phyloP scores from a whole-genome alignment of 495 filamentous ascomycete species.

The Parmelia sp. region DNA sequence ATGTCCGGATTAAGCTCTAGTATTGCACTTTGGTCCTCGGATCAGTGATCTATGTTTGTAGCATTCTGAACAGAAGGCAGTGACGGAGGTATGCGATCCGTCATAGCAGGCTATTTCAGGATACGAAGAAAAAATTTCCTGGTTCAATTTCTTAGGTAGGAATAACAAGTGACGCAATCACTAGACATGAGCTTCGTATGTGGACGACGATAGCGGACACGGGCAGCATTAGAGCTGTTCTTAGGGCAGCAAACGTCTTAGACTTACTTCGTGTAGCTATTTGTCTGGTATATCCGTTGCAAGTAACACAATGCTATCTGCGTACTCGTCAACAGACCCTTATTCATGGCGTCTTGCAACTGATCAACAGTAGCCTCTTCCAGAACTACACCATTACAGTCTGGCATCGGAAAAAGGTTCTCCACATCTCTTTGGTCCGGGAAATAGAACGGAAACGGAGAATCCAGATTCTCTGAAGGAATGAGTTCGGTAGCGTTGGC shows the following conservation, averaged over 20 bases:
- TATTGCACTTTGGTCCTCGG: constrained; percentile 38
- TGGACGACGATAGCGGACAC: too few species aligned
- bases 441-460: constrained; percentile 7
- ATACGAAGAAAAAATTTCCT: too few species aligned
- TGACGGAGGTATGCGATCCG: background rate
- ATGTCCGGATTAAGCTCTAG: constrained; percentile 59
- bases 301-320: constrained; percentile 49
- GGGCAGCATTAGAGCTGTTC: background rate
- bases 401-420: constrained; percentile 58
- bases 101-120: background rate
- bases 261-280: constrained; percentile 53
- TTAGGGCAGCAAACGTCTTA: background rate
- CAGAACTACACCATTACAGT: constrained; percentile 53
- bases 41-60: background rate
- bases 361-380: constrained; percentile 58
- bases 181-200: background rate
- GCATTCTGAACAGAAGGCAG: background rate
- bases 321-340: constrained; percentile 41
- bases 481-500: background rate
- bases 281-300: constrained; percentile 47
- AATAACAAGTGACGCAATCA: too few species aligned
- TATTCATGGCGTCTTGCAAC: constrained; percentile 40
- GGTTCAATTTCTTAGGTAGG: too few species aligned
- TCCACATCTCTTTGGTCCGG: constrained; percentile 34
- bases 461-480: background rate